Base-by-base conservation (phyloP, 2,329 filamentous ascomycete species). In the Hypoxylon sp. region DNA sequence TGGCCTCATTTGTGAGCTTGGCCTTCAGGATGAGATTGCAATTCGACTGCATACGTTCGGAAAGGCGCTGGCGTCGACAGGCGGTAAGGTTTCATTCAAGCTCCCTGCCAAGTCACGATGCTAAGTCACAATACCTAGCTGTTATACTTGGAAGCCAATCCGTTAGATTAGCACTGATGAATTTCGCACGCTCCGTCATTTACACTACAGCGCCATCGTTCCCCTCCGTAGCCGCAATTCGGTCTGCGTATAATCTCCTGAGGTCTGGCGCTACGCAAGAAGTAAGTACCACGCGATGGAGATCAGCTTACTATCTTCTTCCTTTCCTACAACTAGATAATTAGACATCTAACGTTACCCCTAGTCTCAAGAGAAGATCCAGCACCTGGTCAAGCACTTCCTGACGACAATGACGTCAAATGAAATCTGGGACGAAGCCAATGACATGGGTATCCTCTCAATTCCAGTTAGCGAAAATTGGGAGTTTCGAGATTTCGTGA, bases 31-130 rank as follows among this genome's bases (percentile, higher is more conserved):
- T 14, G 77, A 82, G 19, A 83, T 84, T 71, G 84, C 85, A 50
- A 80, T 84, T 38, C 75, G 80, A 3, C 74, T 86, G 3, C 84
- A 87, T 72, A 87, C 84, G 0, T 88, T 83, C 76, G 82, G 84
- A n/a, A 88, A 89, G 73, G 84, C 84, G 2, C 36, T 69, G 17
- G 67, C 59, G 1, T 63, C 67, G n/a, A 52, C 63, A 23, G 62
- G 52, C 38, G 60, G 63, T 67, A 53, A 67, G 51, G 53, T 43
- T 14, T 17, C 13, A 23, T 32, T 53, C 21, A 34, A 38, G 3
- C 19, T 19, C 32, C 21, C 25, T 19, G n/a, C 28, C 21, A 5
- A 2, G 4, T 32, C 6, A 43, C 55, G 1, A 32, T 30, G 17
- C 23, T 65, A 9, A 61, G 30, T 17, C 7, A 13, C 14, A 38